These are phyloP conservation scores for Fusarium pseudoanthophilum DNA, from an alignment of 2,329 filamentous ascomycete species.

Conservation along the genomic window DNA sequence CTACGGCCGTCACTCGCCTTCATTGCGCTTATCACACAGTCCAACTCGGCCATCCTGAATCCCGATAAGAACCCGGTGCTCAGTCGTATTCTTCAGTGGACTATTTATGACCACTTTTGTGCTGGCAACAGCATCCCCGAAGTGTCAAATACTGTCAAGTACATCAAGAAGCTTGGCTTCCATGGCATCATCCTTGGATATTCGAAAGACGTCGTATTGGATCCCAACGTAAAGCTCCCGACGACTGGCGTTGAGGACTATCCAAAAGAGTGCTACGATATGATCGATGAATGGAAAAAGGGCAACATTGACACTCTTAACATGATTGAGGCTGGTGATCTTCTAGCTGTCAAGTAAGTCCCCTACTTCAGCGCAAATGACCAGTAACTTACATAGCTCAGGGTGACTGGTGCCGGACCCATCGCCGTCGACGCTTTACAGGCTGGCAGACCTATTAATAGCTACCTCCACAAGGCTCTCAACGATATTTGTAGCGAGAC, in stretches of 20 bases:
- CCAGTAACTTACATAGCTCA: conserved; percentile 20
- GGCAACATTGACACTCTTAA: conserved; percentile 64
- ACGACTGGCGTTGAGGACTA: conserved; percentile 14
- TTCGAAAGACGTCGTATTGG: conserved; percentile 59
- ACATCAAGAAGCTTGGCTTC: conserved; percentile 61
- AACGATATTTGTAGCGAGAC: conserved; percentile 52
- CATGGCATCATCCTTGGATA: conserved; percentile 65
- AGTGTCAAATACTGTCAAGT: conserved; percentile 56
- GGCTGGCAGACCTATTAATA: conserved; percentile 47
- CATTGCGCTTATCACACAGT: conserved; percentile 38
- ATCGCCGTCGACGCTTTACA: conserved; percentile 53
- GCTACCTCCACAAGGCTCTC: conserved; percentile 53
- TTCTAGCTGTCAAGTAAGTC: conserved; percentile 66
- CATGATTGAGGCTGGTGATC: conserved; percentile 63
- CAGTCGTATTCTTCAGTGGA: conserved; percentile 56
- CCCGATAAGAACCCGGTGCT: conserved; percentile 53
- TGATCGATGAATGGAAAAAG: conserved; percentile 60
- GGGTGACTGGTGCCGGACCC: conserved; percentile 56
- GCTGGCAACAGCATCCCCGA: conserved; percentile 61
- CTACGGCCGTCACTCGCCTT: conserved; percentile 41
- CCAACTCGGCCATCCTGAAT: conserved; percentile 53
- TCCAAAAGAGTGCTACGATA: conserved; percentile 18
- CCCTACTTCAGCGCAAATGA: accelerated
- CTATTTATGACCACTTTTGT: conserved; percentile 67
- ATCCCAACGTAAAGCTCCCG: conserved; percentile 39